Conservation (phyloP, 2,329 filamentous ascomycete genomes). For the Rhexocercosporidium sp. region DNA sequence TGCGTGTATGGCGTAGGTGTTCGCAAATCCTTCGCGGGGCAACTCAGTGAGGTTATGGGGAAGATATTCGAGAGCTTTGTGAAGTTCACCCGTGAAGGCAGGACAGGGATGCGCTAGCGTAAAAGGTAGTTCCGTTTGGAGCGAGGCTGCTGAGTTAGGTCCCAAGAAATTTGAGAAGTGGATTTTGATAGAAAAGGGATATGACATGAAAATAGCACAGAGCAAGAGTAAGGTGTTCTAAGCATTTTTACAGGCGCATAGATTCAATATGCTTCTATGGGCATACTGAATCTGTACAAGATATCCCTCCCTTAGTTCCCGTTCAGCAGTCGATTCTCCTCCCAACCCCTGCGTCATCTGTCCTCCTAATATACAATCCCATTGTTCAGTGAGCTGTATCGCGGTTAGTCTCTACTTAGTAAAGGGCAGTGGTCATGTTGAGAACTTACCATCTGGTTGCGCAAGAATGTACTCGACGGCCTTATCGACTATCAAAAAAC, state of each 20-base stretch:
- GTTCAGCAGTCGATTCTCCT: constrained; percentile 28
- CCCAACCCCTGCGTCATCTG: constrained; percentile 17
- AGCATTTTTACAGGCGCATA: constrained; percentile 44
- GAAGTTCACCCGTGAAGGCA: constrained; percentile 10
- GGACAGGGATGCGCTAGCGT: constrained; percentile 9
- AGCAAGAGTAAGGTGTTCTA: constrained; percentile 42
- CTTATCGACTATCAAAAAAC: constrained; percentile 65
- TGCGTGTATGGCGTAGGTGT: neutral
- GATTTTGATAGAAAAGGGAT: neutral
- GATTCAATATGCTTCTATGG: constrained; percentile 38
- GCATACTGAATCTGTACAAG: constrained; percentile 40
- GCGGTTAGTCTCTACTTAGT: constrained; percentile 18
- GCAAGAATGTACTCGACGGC: constrained; percentile 76
- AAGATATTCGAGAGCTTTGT: constrained; percentile 11
- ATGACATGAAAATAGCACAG: neutral
- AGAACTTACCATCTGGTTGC: constrained; percentile 72
- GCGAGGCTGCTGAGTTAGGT: constrained; percentile 4
- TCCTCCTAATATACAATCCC: constrained; percentile 38
- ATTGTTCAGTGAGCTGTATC: constrained; percentile 40
- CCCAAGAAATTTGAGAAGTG: constrained; percentile 2
- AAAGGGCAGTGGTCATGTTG: neutral
- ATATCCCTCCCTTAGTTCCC: constrained; percentile 26
- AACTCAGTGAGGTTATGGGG: neutral
- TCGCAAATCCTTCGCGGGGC: constrained; percentile 12
- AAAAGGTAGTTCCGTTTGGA: neutral